These are phyloP conservation scores for Tolypocladium amazonense DNA, from an alignment of 2,329 filamentous ascomycete species.

Conservation along the genomic window DNA sequence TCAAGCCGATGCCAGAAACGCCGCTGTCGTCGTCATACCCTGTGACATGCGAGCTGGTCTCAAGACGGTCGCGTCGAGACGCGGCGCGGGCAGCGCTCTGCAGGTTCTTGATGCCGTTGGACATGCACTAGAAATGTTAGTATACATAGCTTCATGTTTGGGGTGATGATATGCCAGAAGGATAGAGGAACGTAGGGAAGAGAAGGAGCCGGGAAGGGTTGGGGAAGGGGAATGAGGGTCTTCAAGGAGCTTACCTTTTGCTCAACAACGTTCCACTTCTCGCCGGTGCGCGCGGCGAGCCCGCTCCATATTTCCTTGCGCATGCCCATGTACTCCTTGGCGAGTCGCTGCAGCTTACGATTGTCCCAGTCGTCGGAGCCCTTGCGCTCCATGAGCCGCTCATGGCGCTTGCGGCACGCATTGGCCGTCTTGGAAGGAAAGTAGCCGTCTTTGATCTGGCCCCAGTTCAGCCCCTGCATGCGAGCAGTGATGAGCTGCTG, in stretches of 20 bases:
- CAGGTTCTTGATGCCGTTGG: constrained; percentile 72
- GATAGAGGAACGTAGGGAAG: too few relatives aligned
- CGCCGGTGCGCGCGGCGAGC: constrained; percentile 63
- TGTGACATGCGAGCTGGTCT: constrained; percentile 26
- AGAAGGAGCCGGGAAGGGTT: too few relatives aligned
- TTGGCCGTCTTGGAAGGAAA: constrained; percentile 73
- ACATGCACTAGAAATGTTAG: constrained; percentile 50
- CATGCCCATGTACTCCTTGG: constrained; percentile 68
- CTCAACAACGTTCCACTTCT: constrained; percentile 68
- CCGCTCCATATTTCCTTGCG: constrained; percentile 74
- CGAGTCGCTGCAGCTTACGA: constrained; percentile 62
- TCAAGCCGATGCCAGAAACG: constrained; percentile 51
- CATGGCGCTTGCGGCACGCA: constrained; percentile 82
- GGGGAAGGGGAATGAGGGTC: too few relatives aligned
- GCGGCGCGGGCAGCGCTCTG: constrained; percentile 58
- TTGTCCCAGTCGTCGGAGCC: constrained; percentile 71
- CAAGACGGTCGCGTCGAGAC: constrained; percentile 52
- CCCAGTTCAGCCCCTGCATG: constrained; percentile 71
- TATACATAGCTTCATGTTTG: neutral
- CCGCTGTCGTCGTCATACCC: constrained; percentile 62
- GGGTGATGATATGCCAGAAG: too few relatives aligned
- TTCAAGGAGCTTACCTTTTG: constrained; percentile 38
- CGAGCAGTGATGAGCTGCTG: constrained; percentile 61
- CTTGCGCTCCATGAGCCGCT: constrained; percentile 68
- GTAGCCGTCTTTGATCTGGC: constrained; percentile 63